phyloP scores from a whole-genome alignment of 345 rosid genomes.

The Sonneratia alba region DNA sequence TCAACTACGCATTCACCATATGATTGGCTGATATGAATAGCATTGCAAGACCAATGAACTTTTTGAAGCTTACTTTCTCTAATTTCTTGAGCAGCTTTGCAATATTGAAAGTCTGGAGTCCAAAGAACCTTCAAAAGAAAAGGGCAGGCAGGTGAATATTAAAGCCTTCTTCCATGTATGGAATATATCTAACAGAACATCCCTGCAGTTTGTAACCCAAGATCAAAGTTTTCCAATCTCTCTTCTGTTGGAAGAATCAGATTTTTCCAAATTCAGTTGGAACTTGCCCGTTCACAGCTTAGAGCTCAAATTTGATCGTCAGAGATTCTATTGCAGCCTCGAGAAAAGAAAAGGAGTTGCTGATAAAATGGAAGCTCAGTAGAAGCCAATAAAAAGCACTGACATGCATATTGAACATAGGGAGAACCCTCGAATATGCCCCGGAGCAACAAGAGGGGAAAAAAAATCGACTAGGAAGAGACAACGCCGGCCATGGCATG shows the following conservation, averaged over 20 bases:
- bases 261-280: too few species aligned
- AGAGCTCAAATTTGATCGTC: too few species aligned
- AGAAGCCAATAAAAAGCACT: too few species aligned
- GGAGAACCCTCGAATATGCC: too few species aligned
- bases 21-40: not conserved
- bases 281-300: not conserved
- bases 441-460: too few species aligned
- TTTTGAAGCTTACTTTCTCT: constrained; percentile 46
- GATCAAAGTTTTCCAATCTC: not conserved
- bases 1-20: not conserved
- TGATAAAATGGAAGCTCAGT: too few species aligned
- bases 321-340: too few species aligned
- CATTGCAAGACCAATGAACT: not conserved
- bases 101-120: constrained; percentile 55
- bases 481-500: too few species aligned
- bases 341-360: too few species aligned
- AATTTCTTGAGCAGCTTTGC: constrained; percentile 58
- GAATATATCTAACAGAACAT: not conserved
- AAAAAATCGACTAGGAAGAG: too few species aligned
- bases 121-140: constrained; percentile 39
- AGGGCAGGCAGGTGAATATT: not conserved
- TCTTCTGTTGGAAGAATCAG: not conserved
- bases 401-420: too few species aligned
- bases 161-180: not conserved
- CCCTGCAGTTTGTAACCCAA: not conserved